These are phyloP conservation scores for Peltaster fructicola DNA, from an alignment of 2,329 filamentous ascomycete species.

Conservation along the genomic window DNA sequence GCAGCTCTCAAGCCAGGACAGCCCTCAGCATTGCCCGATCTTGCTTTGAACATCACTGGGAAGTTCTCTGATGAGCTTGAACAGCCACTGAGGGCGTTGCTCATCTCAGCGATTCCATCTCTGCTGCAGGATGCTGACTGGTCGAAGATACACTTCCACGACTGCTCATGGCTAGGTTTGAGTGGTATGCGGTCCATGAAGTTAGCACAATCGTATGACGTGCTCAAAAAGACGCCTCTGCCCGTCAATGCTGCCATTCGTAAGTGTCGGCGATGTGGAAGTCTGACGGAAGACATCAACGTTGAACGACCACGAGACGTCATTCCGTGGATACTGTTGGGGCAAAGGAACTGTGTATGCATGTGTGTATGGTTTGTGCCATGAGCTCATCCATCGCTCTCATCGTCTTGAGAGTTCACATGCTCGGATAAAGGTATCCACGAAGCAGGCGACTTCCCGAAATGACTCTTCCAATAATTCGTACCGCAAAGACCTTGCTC, in stretches of 20 bases:
- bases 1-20: constrained; percentile 26
- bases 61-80: constrained; percentile 34
- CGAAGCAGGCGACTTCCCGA: no score
- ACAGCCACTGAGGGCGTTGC: constrained; percentile 29
- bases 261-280: constrained; percentile 27
- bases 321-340: constrained; percentile 15
- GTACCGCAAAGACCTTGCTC: constrained; percentile 11
- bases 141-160: constrained; percentile 52
- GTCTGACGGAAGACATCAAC: constrained; percentile 28
- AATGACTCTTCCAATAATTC: no score
- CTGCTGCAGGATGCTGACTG: constrained; percentile 45
- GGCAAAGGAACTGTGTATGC: constrained; percentile 14
- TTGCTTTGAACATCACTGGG: constrained; percentile 34
- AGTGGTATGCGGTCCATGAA: constrained; percentile 3
- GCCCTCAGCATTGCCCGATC: constrained; percentile 31
- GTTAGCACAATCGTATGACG: constrained; percentile 37
- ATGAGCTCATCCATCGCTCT: constrained; percentile 1
- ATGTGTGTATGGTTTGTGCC: constrained; percentile 6
- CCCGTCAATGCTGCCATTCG: constrained; percentile 18
- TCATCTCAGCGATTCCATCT: constrained; percentile 33
- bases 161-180: constrained; percentile 53
- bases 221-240: constrained; percentile 35
- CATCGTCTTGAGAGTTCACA: no score
- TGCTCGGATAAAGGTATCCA: no score
- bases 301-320: constrained; percentile 7